These are phyloP conservation scores for Globisporangium uncinulatum DNA, from an alignment of 352 stramenopile species.

Conservation along the genomic window DNA sequence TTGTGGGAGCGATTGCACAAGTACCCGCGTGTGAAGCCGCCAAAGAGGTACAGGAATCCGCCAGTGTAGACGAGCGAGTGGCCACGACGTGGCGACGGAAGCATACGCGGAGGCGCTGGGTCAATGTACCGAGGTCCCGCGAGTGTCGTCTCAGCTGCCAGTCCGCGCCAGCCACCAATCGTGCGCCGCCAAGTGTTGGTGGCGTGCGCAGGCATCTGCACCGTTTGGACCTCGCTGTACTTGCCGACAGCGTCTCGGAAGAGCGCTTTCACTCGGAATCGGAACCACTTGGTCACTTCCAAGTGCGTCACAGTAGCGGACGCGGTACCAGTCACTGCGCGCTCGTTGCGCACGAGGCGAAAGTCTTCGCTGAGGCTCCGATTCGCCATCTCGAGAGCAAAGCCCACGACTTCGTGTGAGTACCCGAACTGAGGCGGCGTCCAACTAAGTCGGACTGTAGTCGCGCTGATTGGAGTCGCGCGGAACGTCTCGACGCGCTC, in stretches of 20 bases:
- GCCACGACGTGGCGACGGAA: constrained; percentile 53
- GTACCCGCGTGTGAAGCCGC: constrained; percentile 51
- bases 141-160: constrained; percentile 27
- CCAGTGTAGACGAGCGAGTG: constrained; percentile 50
- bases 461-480: constrained; percentile 23
- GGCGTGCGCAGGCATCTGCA: constrained; percentile 28
- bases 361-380: constrained; percentile 55
- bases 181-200: constrained; percentile 38
- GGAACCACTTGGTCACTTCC: constrained; percentile 27
- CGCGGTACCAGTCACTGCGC: constrained; percentile 10
- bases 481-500: constrained; percentile 23
- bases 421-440: constrained; percentile 30
- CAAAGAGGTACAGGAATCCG: constrained; percentile 58
- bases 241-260: constrained; percentile 29
- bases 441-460: constrained; percentile 35
- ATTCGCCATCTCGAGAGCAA: constrained; percentile 59
- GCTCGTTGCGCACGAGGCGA: constrained; percentile 28
- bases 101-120: constrained; percentile 19
- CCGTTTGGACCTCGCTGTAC: constrained; percentile 26
- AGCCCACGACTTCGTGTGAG: constrained; percentile 32
- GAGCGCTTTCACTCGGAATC: constrained; percentile 48
- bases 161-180: constrained; percentile 15
- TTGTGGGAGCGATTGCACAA: constrained; percentile 45
- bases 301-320: constrained; percentile 22
- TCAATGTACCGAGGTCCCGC: constrained; percentile 28